Evolutionary conservation across 768 basidiomycete genomes (phyloP).

Genomic region (Lactifluus piperatus): DNA sequence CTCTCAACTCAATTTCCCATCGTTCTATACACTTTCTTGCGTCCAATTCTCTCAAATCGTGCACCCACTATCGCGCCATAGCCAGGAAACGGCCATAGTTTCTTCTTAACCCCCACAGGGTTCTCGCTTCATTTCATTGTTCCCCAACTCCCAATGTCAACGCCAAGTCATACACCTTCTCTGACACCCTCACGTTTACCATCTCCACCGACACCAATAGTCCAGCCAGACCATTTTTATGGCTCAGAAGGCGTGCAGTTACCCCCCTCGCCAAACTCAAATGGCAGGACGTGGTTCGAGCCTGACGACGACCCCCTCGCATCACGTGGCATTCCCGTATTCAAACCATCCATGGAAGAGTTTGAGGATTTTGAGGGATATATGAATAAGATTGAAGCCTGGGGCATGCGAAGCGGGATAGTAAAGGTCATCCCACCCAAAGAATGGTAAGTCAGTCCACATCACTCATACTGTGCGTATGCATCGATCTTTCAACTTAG

Average conservation of each 20-base stretch:
- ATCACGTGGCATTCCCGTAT: conserved; percentile 90
- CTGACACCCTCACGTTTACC: conserved; percentile 43
- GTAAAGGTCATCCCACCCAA: conserved; percentile 93
- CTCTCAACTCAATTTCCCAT: not conserved
- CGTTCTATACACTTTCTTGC: not conserved
- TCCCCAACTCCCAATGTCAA: conserved; percentile 10
- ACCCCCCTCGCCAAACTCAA: conserved; percentile 55
- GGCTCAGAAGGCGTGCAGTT: conserved; percentile 38
- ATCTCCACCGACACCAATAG: conserved; percentile 31
- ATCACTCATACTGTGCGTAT: conserved; percentile 16
- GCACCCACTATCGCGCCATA: not conserved
- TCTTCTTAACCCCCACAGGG: not conserved
- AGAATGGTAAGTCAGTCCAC: conserved; percentile 62
- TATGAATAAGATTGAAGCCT: conserved; percentile 77
- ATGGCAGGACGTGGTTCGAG: conserved; percentile 57
- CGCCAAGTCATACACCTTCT: conserved; percentile 25
- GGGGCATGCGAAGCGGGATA: conserved; percentile 88
- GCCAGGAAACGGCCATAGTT: not conserved
- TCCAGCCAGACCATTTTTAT: conserved; percentile 83
- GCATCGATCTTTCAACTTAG: conserved; percentile 31
- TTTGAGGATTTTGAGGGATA: conserved; percentile 89
- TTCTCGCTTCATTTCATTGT: not conserved
- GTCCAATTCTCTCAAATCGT: not conserved
- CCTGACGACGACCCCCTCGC: conserved; percentile 77
- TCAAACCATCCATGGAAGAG: conserved; percentile 88